Evolutionary conservation across 495 filamentous ascomycete genomes (phyloP).

Genomic region (Aspergillus coremiiformis): DNA sequence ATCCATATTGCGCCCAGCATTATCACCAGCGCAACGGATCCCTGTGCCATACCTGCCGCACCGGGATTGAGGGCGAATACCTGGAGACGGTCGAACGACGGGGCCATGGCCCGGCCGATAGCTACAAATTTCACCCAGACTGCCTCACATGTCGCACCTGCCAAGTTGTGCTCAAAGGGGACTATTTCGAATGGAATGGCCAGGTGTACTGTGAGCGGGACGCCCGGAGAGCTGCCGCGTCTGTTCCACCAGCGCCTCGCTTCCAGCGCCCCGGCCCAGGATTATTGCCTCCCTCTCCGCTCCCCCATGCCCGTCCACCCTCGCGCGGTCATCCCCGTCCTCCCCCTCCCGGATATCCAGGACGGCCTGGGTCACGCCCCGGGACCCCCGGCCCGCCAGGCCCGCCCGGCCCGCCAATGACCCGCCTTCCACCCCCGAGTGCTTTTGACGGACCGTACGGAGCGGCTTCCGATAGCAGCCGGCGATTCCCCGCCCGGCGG

Average conservation of each 20-base stretch:
- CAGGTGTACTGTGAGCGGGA: constrained; percentile 78
- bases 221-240: constrained; percentile 57
- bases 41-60: constrained; percentile 68
- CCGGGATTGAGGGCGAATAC: constrained; percentile 89
- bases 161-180: constrained; percentile 49
- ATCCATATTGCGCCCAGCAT: constrained; percentile 84
- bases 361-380: constrained; percentile 20
- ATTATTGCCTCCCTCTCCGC: constrained; percentile 26
- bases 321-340: constrained; percentile 12
- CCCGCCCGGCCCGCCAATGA: constrained; percentile 3
- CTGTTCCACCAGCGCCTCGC: constrained; percentile 27
- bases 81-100: constrained; percentile 61
- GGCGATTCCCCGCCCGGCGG: constrained; percentile 61
- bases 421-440: constrained; percentile 16
- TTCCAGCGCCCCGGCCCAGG: constrained; percentile 19
- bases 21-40: constrained; percentile 90
- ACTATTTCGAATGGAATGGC: constrained; percentile 64
- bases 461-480: constrained; percentile 21
- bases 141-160: constrained; percentile 73
- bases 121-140: constrained; percentile 74
- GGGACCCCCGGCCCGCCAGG: constrained; percentile 6
- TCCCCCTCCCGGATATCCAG: constrained; percentile 22
- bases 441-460: constrained; percentile 20
- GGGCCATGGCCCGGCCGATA: constrained; percentile 38
- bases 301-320: constrained; percentile 9